Base-by-base conservation (phyloP, 169 alveolate genomes). In the Toxoplasma gondii region DNA sequence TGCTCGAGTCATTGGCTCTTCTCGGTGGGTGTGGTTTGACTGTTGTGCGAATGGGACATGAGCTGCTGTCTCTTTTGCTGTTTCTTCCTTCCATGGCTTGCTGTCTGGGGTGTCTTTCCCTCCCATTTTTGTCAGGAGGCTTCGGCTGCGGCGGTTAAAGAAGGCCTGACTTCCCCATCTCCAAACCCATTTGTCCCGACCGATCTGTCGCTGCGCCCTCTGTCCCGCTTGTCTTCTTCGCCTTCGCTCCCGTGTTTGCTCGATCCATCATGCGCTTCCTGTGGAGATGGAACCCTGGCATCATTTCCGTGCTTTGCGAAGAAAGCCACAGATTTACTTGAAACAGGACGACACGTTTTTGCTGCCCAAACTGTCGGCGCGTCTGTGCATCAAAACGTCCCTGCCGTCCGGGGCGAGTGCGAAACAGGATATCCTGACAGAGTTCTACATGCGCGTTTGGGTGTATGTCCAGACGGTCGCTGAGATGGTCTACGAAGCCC, bases 261-360 rank as follows among this genome's bases (percentile, higher is more conserved):
- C 17, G 27, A 53, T 4, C 74, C n/a, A 1, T 16, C n/a, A 16
- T n/a, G 45, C 44, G 39, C 45, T 17, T 1, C 27, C 19, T 9
- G 43, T 2, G 84, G 84, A 17, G 43, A 17, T n/a, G 39, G 45
- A 31, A n/a, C 4, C 44, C 39, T 1, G 43, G 1, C 44, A 1
- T 16, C 90, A 19, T 82, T 38, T 24, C 67, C 53, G 69, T 5
- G 36, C 53, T 29, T 43, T 22, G 53, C 67, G 19, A 82, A 49
- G 64, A 4, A 4, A 44, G 64, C 34, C 90, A 19, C 90, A 36
- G 36, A 41, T 82, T 44, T 82, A 31, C 90, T 82, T 82, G 69
- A 82, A 82, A 38, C 90, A 82, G 1, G 90, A 82, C 64, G 90
- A 82, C 90, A 82, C 90, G 16, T 82, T 82, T 43, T 82, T 82